Percentiles rank a stretch among this genome's conserved stretches.
These are phyloP conservation scores for Musa itinerans DNA, from an alignment of 176 grass and related monocot species.

Conservation along the genomic window DNA sequence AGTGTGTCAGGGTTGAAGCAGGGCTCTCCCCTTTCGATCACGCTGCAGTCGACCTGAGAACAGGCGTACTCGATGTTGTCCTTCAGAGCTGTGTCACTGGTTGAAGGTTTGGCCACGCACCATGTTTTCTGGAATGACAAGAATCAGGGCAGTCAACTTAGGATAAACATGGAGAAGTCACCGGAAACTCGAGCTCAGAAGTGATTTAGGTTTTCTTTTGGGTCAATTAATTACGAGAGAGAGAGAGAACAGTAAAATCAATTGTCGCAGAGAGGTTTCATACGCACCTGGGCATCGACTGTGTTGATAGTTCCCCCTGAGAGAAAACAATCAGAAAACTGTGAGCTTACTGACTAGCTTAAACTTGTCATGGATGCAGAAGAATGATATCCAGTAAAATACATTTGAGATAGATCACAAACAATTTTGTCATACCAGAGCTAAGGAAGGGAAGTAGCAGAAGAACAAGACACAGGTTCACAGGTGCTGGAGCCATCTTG, in stretches of 20 bases:
- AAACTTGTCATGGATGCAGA: background rate
- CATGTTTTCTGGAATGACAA: background rate
- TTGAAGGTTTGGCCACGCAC: conserved; percentile 6
- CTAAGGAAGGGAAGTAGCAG: background rate
- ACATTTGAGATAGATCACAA: background rate
- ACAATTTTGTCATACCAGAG: background rate
- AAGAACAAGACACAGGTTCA: background rate
- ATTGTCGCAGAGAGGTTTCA: no score
- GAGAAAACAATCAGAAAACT: no score
- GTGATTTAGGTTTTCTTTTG: no score
- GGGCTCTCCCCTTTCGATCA: background rate
- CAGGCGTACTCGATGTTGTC: conserved; percentile 2
- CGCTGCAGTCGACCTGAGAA: background rate
- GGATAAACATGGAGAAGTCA: background rate
- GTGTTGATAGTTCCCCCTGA: no score
- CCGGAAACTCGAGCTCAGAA: background rate
- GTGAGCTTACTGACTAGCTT: background rate
- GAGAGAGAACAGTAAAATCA: no score
- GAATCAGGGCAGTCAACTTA: background rate
- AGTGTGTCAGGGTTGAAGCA: background rate
- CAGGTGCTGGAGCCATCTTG: background rate
- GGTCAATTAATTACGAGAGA: no score
- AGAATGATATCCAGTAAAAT: background rate
- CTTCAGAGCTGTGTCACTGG: background rate
- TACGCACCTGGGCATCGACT: no score